Evolutionary conservation across 768 basidiomycete species (phyloP), one percentile per base, ranked within the genome.

Genomic region (Mycena galericulata): DNA sequence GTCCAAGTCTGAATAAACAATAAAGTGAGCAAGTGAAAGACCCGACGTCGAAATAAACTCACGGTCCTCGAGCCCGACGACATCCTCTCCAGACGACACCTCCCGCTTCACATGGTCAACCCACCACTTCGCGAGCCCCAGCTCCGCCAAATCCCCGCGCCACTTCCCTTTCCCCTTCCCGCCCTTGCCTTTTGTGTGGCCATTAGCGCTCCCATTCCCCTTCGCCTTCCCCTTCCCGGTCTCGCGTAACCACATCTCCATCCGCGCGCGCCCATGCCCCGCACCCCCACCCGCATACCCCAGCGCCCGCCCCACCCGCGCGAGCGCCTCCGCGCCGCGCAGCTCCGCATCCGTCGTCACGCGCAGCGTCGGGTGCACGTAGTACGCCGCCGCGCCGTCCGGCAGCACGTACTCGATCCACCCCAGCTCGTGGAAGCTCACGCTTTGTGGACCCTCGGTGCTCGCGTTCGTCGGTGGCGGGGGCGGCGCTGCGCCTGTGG

Each of bases 341-440:
- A 95, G 78, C 71, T 93, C 88, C 47, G 90, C 79, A 73, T 95
- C 94, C 20, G 92, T 92, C n/a, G 88, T 88, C 58, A 90, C 82
- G 46, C 85, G 87, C 40, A 85, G 78, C 15, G 84, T 86, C 4
- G 87, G 86, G 74, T 93, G 91, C 47, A 87, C 85, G 73, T 89
- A 95, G 79, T 95, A 95, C 38, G 86, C 80, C 5, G 86, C 79
- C 30, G 61, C n/a, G 12, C 87, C 88, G 72, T 94, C 92, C 1
- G 94, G 93, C n/a, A 95, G 87, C 24, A 86, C 82, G 75, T 92
- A 88, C 73, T 91, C 92, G 53, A 87, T 82, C 93, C 93, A 95
- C 4, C 94, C 94, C 22, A 90, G 85, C 15, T 86, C 82, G 70
- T 84, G 84, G 6, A 87, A 80, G 4, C 26, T 45, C 62, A 87